Conservation (phyloP, 2,329 filamentous ascomycete species). For the Raffaelea albimanens region DNA sequence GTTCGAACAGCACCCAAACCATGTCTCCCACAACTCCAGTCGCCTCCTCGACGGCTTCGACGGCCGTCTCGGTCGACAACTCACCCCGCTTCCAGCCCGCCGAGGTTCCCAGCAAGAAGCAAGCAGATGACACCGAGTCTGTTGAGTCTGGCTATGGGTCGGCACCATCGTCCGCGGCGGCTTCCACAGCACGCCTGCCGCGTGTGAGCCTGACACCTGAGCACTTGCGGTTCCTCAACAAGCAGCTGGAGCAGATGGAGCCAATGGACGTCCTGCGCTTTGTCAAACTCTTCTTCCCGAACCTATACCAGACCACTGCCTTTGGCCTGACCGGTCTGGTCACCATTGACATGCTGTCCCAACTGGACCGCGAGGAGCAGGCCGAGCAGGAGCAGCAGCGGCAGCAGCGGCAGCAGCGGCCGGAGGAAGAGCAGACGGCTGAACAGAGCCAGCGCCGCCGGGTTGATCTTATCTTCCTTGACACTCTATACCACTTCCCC, state of each 20-base stretch:
- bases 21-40: neutral
- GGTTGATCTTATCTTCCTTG: conserved; percentile 68
- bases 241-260: conserved; percentile 77
- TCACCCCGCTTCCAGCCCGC: too few relatives aligned
- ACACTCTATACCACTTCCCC: conserved; percentile 73
- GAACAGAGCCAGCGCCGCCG: conserved; percentile 15
- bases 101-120: conserved; percentile 19
- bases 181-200: conserved; percentile 57
- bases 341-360: conserved; percentile 77
- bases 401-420: neutral
- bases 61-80: neutral
- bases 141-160: conserved; percentile 82
- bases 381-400: conserved; percentile 31
- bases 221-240: conserved; percentile 85
- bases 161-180: conserved; percentile 33
- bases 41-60: too few relatives aligned
- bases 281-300: conserved; percentile 83
- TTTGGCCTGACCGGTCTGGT: conserved; percentile 75
- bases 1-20: too few relatives aligned
- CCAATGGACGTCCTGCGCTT: conserved; percentile 88
- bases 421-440: neutral
- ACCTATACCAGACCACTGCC: conserved; percentile 78
- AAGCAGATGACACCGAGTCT: conserved; percentile 29
- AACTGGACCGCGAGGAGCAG: conserved; percentile 56
- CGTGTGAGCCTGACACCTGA: conserved; percentile 77